Evolutionary conservation across 345 rosid genomes (phyloP).

Genomic region (Turnera subulata): DNA sequence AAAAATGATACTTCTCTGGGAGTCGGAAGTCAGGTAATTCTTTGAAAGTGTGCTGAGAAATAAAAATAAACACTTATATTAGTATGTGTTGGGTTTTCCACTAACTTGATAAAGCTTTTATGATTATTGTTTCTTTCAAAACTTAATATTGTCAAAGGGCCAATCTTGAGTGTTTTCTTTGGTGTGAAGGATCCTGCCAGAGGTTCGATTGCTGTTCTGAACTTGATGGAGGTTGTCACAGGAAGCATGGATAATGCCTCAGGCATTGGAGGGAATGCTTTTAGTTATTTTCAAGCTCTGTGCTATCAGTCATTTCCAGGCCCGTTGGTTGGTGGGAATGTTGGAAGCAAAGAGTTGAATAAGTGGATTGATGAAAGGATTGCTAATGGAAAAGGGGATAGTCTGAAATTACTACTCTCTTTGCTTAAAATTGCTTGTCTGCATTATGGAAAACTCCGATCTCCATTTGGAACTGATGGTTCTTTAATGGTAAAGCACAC

Average conservation of each 20-base stretch:
- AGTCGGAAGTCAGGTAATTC: conserved; percentile 75
- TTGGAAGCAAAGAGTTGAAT: conserved; percentile 78
- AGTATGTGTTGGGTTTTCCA: too few relatives aligned
- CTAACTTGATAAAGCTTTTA: too few relatives aligned
- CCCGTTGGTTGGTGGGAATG: conserved; percentile 94
- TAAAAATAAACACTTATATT: not conserved
- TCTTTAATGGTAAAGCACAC: not conserved
- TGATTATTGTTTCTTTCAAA: not conserved
- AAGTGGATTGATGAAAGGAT: conserved; percentile 96
- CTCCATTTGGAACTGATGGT: conserved; percentile 79
- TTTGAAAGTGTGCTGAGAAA: not conserved
- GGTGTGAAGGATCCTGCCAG: conserved; percentile 51
- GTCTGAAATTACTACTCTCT: conserved; percentile 69
- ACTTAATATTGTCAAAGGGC: conserved; percentile 11
- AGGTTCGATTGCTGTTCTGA: conserved; percentile 60
- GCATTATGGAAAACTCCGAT: conserved; percentile 94
- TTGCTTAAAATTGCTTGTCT: conserved; percentile 86
- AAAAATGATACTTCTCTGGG: conserved; percentile 48
- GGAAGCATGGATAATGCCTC: conserved; percentile 36
- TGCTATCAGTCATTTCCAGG: conserved; percentile 81
- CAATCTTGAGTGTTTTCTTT: conserved; percentile 27
- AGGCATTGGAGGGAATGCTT: conserved; percentile 34
- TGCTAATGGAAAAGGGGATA: conserved; percentile 55
- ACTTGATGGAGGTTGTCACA: conserved; percentile 63
- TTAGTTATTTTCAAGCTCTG: conserved; percentile 63